Evolutionary conservation across 1,284 basidiomycete genomes (phyloP).

Genomic region (Tremellales sp.): DNA sequence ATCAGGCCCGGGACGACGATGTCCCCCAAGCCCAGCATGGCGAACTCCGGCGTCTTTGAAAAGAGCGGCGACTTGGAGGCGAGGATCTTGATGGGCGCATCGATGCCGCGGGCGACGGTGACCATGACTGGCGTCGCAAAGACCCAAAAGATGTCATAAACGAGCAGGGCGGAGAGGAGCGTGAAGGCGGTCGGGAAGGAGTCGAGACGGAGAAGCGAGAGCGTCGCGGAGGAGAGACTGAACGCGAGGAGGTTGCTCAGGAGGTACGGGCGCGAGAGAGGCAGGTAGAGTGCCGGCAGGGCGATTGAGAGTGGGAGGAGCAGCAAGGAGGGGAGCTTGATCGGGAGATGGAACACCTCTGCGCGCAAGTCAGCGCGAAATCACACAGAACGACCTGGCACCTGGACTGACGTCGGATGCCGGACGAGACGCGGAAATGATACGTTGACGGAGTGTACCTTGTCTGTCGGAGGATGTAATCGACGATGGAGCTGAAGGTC

Average conservation of each 20-base stretch:
- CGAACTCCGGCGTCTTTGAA: slow-evolving; percentile 59
- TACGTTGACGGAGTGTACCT: slow-evolving; percentile 28
- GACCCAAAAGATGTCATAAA: slow-evolving; percentile 76
- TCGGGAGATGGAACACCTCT: slow-evolving; percentile 46
- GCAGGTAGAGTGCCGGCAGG: slow-evolving; percentile 66
- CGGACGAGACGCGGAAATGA: slow-evolving; percentile 42
- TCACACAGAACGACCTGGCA: neutral
- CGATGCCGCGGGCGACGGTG: slow-evolving; percentile 83
- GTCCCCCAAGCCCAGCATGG: slow-evolving; percentile 86
- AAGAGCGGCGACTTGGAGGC: slow-evolving; percentile 66
- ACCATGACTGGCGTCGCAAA: slow-evolving; percentile 62
- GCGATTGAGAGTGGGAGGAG: slow-evolving; percentile 63
- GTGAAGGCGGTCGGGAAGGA: slow-evolving; percentile 84
- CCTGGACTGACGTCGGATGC: slow-evolving; percentile 40
- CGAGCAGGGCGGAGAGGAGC: slow-evolving; percentile 72
- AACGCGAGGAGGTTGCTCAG: slow-evolving; percentile 77
- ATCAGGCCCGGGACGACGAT: slow-evolving; percentile 70
- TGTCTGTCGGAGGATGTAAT: slow-evolving; percentile 18
- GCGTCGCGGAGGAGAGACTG: slow-evolving; percentile 76
- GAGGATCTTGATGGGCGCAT: slow-evolving; percentile 89
- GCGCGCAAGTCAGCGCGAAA: slow-evolving; percentile 12
- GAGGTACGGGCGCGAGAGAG: slow-evolving; percentile 62
- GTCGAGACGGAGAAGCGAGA: slow-evolving; percentile 80
- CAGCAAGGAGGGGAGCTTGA: slow-evolving; percentile 54
- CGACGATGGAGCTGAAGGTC: slow-evolving; percentile 36